Percentiles rank a stretch among this genome's conserved stretches.
Evolutionary conservation across 2,329 filamentous ascomycete species (phyloP).

Genomic region (Arthrobotrys sphaeroides): DNA sequence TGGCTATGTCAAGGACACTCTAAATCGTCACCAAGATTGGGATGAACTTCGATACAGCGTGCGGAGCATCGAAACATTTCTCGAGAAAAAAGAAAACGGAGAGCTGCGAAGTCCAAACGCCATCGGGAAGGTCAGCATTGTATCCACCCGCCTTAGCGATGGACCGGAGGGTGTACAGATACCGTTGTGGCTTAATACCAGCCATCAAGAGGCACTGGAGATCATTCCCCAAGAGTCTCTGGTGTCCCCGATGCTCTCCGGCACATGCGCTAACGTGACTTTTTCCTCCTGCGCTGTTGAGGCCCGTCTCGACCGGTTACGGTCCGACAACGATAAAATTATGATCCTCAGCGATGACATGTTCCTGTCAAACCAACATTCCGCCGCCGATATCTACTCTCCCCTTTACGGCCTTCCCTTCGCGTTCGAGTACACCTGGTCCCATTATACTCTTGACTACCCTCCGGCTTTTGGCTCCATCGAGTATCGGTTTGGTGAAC

Average conservation of each 20-base stretch:
- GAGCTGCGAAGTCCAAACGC: conserved; percentile 11
- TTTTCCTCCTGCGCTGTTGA: conserved; percentile 48
- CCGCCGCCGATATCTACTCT: conserved; percentile 31
- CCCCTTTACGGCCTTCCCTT: conserved; percentile 34
- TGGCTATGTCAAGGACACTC: conserved; percentile 14
- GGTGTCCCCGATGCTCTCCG: background rate
- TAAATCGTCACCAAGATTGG: conserved; percentile 42
- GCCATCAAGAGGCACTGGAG: background rate
- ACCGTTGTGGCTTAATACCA: conserved; percentile 25
- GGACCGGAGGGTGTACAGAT: background rate
- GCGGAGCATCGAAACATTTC: conserved; percentile 29
- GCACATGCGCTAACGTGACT: conserved; percentile 15
- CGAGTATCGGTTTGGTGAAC: conserved; percentile 28
- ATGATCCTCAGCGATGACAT: conserved; percentile 36
- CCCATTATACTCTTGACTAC: conserved; percentile 25
- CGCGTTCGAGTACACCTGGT: conserved; percentile 32
- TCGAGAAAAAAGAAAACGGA: conserved; percentile 13
- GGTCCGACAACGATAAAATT: conserved; percentile 23
- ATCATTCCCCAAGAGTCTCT: conserved; percentile 24
- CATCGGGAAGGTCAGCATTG: conserved; percentile 31
- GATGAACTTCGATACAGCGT: conserved; percentile 42
- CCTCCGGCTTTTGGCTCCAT: conserved; percentile 34
- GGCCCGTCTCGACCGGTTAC: conserved; percentile 31
- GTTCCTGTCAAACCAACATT: conserved; percentile 41
- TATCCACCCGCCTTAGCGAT: conserved; percentile 19